A percentile compares a stretch with the other conserved stretches of the same genome.
Conservation (phyloP, 306 rosid species). For the Begonia peltatifolia region DNA sequence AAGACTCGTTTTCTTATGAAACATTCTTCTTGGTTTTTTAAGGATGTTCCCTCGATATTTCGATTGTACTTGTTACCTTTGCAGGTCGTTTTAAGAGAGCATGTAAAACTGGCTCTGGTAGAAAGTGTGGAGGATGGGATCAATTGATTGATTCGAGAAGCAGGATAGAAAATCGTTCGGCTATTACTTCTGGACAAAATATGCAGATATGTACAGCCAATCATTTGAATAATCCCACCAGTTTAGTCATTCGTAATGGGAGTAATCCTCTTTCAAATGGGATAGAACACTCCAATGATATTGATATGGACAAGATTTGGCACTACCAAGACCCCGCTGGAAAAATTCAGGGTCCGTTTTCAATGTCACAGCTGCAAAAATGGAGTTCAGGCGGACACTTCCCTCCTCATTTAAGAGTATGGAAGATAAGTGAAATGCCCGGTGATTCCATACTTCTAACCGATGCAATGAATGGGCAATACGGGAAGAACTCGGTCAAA, state of each 20-base stretch:
- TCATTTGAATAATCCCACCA: conserved; percentile 10
- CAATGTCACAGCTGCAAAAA: conserved; percentile 47
- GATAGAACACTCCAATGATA: conserved; percentile 32
- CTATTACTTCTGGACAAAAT: conserved; percentile 20
- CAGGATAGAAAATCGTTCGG: conserved; percentile 18
- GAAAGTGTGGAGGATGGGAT: conserved; percentile 27
- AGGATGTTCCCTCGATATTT: no score
- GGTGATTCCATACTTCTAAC: conserved; percentile 13
- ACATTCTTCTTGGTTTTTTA: conserved; percentile 1
- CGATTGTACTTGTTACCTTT: not conserved
- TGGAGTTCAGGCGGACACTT: conserved; percentile 58
- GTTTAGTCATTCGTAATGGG: conserved; percentile 20
- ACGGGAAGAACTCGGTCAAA: not conserved
- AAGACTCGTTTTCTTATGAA: not conserved
- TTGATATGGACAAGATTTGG: conserved; percentile 47
- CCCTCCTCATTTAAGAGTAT: conserved; percentile 64
- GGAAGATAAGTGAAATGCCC: conserved; percentile 57
- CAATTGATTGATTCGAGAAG: conserved; percentile 22
- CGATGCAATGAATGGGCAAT: not conserved
- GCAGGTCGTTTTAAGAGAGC: conserved; percentile 47
- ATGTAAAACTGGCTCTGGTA: conserved; percentile 22
- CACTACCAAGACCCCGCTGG: conserved; percentile 79
- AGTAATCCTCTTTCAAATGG: conserved; percentile 23
- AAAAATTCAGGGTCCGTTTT: conserved; percentile 83
- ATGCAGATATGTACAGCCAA: conserved; percentile 12